Base-by-base conservation (phyloP, 371 early-diverging fungal genomes). In the Paraphysoderma sedebokerense region DNA sequence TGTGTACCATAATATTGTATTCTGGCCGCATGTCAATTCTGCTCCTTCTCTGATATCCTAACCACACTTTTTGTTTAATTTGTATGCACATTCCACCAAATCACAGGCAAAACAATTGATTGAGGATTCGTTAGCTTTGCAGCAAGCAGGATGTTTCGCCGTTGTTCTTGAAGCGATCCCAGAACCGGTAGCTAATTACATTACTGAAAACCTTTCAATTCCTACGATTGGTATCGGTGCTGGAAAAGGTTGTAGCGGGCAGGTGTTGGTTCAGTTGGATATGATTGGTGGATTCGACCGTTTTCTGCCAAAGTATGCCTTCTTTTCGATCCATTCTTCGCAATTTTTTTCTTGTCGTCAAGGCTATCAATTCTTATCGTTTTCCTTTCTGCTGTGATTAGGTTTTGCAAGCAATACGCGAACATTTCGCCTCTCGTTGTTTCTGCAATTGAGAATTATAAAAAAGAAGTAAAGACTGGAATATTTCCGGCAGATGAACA, bases 151-250 rank as follows among this genome's bases (percentile, higher is more conserved):
- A n/a, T 87, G 86, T 38, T 91, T 82, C 60, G 68, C 73, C 4
- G 53, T 97, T 27, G 89, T 93, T 11, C 59, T 97, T n/a, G 98
- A 97, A 58, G 87, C 89, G 20, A 73, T 97, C 20, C 93, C 98
- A 2, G 73, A 73, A 36, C 73, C 79, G 32, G 85, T 97, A 19
- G 98, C 92, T 1, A 62, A 59, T 8, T 68, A 75, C 42, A 79
- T 93, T 45, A 93, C 93, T 3, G 52, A 75, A 38, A 59, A 69
- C 31, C 59, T 92, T 15, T 45, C 49, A 6, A 69, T 93, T 15
- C 95, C 93, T 11, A 93, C 95, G 3, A 91, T 97, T 50, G 98
- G 98, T 22, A 97, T 97, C 51, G 98, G 98, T 22, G 90, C 93
- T 2, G 95, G 98, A 6, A 56, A 72, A 2, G 65, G 72, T 2